phyloP scores from a whole-genome alignment of 208 protist genomes.

The Lotmaria passim region DNA sequence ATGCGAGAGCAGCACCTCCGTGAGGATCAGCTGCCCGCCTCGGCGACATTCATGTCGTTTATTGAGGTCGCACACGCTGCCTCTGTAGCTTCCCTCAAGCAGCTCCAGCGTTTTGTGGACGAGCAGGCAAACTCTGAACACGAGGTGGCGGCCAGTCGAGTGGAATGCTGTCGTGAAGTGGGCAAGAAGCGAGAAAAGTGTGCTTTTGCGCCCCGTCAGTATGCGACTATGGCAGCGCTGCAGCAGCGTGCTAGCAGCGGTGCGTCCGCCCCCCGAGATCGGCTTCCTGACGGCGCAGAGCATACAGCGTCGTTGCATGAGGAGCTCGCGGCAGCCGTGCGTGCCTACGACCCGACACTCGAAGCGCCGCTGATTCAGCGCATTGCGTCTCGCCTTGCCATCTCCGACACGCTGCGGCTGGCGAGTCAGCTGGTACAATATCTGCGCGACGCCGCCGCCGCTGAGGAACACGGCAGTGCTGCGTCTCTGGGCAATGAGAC shows the following conservation, averaged over 20 bases:
- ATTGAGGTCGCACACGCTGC: slow-evolving; percentile 12
- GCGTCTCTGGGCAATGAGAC: background rate
- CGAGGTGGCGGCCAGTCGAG: background rate
- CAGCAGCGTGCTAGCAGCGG: too few species aligned
- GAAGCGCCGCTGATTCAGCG: slow-evolving; percentile 37
- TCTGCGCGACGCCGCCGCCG: slow-evolving; percentile 31
- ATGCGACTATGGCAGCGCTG: too few species aligned
- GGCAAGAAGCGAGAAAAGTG: background rate
- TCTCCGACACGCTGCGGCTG: slow-evolving; percentile 34
- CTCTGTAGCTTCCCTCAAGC: background rate
- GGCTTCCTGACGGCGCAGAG: too few species aligned
- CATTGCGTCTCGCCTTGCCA: slow-evolving; percentile 34
- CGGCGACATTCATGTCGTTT: slow-evolving; percentile 1
- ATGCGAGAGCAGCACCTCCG: background rate
- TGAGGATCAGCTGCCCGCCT: background rate
- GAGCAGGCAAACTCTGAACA: background rate
- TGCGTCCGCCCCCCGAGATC: too few species aligned
- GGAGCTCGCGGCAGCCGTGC: slow-evolving; percentile 22
- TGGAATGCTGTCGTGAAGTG: too few species aligned
- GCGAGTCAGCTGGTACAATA: slow-evolving; percentile 37
- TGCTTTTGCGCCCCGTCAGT: too few species aligned
- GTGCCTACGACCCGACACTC: slow-evolving; percentile 53
- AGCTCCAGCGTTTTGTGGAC: background rate
- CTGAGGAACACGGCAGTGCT: slow-evolving; percentile 11
- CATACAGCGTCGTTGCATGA: background rate